phyloP scores from a whole-genome alignment of 441 rosid species.

The Pelargonium fulgidum region DNA sequence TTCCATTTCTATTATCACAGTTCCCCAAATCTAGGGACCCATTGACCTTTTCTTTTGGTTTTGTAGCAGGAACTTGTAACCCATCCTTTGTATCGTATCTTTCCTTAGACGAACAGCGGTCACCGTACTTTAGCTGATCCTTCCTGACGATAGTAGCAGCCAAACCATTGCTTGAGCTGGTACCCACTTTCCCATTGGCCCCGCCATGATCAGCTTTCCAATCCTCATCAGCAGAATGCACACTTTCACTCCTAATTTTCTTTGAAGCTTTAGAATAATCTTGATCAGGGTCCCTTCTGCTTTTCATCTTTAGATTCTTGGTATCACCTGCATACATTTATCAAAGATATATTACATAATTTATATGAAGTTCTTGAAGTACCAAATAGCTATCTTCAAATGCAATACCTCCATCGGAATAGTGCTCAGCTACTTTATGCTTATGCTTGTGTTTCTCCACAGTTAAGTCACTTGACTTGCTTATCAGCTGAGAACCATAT shows the following conservation, averaged over 20 bases:
- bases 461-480: constrained; percentile 34
- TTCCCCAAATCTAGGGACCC: constrained; percentile 37
- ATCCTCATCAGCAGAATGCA: constrained; percentile 38
- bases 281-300: constrained; percentile 48
- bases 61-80: constrained; percentile 37
- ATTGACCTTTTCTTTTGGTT: constrained; percentile 40
- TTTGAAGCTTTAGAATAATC: constrained; percentile 45
- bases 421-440: constrained; percentile 43
- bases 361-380: neutral
- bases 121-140: constrained; percentile 35
- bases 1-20: constrained; percentile 29
- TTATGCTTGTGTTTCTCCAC: constrained; percentile 44
- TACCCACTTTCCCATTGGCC: constrained; percentile 35
- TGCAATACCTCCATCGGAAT: constrained; percentile 64
- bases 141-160: constrained; percentile 39
- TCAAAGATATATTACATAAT: constrained; percentile 23
- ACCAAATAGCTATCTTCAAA: constrained; percentile 20
- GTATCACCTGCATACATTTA: constrained; percentile 43
- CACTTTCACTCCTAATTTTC: constrained; percentile 54
- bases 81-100: constrained; percentile 33
- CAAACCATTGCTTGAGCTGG: constrained; percentile 43
- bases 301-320: constrained; percentile 47
- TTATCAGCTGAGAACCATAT: constrained; percentile 28
- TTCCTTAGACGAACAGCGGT: constrained; percentile 31
- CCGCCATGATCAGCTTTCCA: constrained; percentile 36